Conservation (phyloP, 352 stramenopile genomes). For the Phytophthora kernoviae region DNA sequence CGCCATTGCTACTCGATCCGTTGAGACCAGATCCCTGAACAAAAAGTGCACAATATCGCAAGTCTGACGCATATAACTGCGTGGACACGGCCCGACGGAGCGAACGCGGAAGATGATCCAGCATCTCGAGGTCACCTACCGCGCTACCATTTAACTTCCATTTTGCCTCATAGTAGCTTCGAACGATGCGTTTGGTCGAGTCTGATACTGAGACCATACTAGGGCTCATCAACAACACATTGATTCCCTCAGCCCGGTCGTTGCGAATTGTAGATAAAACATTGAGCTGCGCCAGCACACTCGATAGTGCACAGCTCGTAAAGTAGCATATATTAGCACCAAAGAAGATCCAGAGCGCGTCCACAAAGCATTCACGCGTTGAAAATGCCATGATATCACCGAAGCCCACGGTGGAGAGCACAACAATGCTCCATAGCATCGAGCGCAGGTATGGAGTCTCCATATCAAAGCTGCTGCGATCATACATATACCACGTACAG, state of each 20-base stretch:
- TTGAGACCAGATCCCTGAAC: constrained; percentile 8
- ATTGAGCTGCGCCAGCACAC: constrained; percentile 55
- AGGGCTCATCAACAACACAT: constrained; percentile 53
- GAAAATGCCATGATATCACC: constrained; percentile 72
- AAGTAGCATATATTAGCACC: constrained; percentile 79
- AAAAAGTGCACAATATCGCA: constrained; percentile 42
- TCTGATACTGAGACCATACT: constrained; percentile 47
- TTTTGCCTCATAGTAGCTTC: constrained; percentile 73
- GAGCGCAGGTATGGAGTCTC: constrained; percentile 66
- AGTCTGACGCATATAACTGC: constrained; percentile 44
- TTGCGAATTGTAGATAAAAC: constrained; percentile 49
- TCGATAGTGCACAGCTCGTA: constrained; percentile 61
- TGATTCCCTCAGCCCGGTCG: constrained; percentile 67
- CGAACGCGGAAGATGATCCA: constrained; percentile 52
- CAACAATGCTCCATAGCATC: constrained; percentile 73
- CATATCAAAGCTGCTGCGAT: constrained; percentile 62
- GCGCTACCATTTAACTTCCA: constrained; percentile 76
- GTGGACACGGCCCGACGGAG: constrained; percentile 38
- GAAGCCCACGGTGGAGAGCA: constrained; percentile 74
- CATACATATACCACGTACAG: constrained; percentile 77
- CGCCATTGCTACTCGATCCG: constrained; percentile 9
- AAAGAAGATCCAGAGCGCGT: constrained; percentile 73
- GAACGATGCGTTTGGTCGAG: constrained; percentile 54
- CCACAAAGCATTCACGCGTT: constrained; percentile 56
- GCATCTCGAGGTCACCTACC: constrained; percentile 52